Evolutionary conservation across 1,284 basidiomycete genomes (phyloP), one percentile per base, ranked within the genome.

Genomic region (Lentinus polychrous): DNA sequence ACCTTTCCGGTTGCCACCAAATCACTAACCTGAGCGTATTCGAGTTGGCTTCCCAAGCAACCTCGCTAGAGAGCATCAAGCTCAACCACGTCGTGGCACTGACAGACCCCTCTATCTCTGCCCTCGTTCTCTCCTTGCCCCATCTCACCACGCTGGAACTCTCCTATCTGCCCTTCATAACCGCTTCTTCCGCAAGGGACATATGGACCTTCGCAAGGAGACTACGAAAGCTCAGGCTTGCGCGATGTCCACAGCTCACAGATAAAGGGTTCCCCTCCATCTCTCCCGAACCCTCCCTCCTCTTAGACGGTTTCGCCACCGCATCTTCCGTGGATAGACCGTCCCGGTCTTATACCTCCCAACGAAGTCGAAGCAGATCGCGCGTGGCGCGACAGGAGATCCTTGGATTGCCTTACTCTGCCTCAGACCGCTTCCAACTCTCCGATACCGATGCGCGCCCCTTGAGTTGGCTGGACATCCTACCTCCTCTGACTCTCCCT

Each of bases 121-220:
- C 79, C 11, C 75, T 96, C 52, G 83, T 84, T 6, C 81, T 79
- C 46, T 73, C 80, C 14, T 92, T 91, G 60, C 82, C 88, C 1
- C 76, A 81, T 46, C 75, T 96, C 12, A 71, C 88, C 48, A 92
- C 95, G 65, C 74, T 94, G 52, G 92, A 96, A 61, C 67, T 95
- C 8, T 82, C 81, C 55, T 74, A 80, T 54, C 81, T 91, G 47
- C 76, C 82, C n/a, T 70, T 83, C 34, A 65, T 96, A 52, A 83
- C 86, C 10, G 79, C 91, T 27, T 62, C 76, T 22, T 76, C 87
- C 1, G 74, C 88, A 14, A 78, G 88, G 49, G 84, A 91, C 58
- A 73, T 96, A n/a, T 94, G 92, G 83, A 76, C 81, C 15, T 84
- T 81, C 63, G 81, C 81, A 41, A 78, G 78, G 52, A 83, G 86